Evolutionary conservation across 371 early-diverging fungal species (phyloP), one percentile per base, ranked within the genome.

Genomic region (Rhizopus stolonifer): DNA sequence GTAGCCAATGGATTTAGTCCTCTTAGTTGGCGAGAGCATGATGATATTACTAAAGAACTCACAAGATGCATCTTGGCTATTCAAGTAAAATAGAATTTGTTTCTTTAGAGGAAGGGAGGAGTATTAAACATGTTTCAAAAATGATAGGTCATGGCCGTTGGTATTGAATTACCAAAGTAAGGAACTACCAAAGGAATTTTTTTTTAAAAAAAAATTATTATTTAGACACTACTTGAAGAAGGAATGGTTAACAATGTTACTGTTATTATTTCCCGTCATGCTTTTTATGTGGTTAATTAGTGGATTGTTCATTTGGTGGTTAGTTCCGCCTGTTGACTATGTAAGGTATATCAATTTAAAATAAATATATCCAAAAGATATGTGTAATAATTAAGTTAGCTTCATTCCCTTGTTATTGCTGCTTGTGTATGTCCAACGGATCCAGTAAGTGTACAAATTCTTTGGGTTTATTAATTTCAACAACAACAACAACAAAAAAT

Each of bases 341-440:
- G 88, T 87, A 77, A 64, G 84, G 11, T 15, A 14, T 31, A 42
- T 4, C n/a, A n/a, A n/a, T n/a, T n/a, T n/a, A n/a, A n/a, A n/a
- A n/a, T n/a, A n/a, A n/a, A n/a, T n/a, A n/a, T n/a, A n/a, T n/a
- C n/a, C n/a, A n/a, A n/a, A n/a, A n/a, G n/a, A n/a, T n/a, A n/a
- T n/a, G n/a, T n/a, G n/a, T 29, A 17, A 5, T 5, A 11, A 34
- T 45, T 48, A 71, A 86, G 77, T 52, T 91, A 86, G 77, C 58
- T 91, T 26, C 82, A 89, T 52, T 69, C 87, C 1, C 70, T 95
- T 38, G 76, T 93, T 4, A 78, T 97, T 53, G 93, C 90, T 13
- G 91, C 96, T 0, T 93, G 94, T 54, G 70, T 95, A 4, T 90
- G 96, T 6, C 97, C 98, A 1, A 99, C 98, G 0, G 98, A 99